These are phyloP conservation scores for Oryza glumipatula DNA, from an alignment of 176 grass and related monocot species.

Conservation along the genomic window DNA sequence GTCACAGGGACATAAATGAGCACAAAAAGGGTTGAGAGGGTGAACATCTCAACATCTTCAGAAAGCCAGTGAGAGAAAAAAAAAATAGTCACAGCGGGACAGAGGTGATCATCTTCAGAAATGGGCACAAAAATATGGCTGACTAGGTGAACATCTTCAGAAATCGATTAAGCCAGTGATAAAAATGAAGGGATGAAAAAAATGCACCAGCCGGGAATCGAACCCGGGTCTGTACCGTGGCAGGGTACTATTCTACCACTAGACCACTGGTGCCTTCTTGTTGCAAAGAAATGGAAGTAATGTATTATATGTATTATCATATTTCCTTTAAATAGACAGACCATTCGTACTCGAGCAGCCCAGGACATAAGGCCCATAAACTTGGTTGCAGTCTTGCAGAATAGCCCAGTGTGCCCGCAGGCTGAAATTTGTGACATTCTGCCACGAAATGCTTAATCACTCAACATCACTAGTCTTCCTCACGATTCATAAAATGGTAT, in stretches of 20 bases:
- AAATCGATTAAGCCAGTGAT: too few species aligned
- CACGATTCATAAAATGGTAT: background rate
- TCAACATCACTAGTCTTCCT: background rate
- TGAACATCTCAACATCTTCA: too few species aligned
- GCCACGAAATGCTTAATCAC: background rate
- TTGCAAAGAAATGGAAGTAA: rapidly evolving
- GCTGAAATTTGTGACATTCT: background rate
- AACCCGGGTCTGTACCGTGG: constrained; percentile 74
- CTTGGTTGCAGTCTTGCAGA: too few species aligned
- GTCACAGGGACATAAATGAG: background rate
- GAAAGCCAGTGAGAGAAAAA: too few species aligned
- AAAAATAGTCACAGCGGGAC: too few species aligned
- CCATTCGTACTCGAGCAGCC: too few species aligned
- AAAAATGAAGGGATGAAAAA: background rate
- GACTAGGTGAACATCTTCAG: too few species aligned
- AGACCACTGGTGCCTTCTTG: constrained; percentile 54
- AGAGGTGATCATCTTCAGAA: too few species aligned
- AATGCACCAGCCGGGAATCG: constrained; percentile 60
- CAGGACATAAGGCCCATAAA: too few species aligned
- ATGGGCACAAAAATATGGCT: too few species aligned
- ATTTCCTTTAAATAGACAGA: too few species aligned
- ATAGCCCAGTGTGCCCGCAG: background rate
- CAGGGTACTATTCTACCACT: constrained; percentile 89
- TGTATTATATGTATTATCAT: too few species aligned
- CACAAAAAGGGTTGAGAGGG: background rate